Conservation (phyloP, 805 yeast genomes). For the Zygoascus ofunaensis region DNA sequence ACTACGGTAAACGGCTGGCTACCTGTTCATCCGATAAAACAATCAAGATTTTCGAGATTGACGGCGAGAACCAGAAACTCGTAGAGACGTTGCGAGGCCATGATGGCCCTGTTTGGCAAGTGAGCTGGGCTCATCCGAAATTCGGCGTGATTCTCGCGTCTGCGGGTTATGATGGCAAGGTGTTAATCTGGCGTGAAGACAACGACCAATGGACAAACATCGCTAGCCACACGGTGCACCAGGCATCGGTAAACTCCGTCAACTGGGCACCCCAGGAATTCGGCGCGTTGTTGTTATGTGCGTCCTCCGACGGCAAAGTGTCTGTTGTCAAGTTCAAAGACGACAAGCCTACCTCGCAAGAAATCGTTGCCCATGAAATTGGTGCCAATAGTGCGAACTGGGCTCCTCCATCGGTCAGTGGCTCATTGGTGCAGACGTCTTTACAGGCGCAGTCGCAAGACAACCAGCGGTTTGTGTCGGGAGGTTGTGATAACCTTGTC, state of each 20-base stretch:
- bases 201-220: conserved; percentile 80
- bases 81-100: conserved; percentile 85
- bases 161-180: conserved; percentile 92
- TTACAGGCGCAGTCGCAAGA: conserved; percentile 22
- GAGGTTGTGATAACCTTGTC: conserved; percentile 91
- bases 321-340: conserved; percentile 86
- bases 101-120: conserved; percentile 99
- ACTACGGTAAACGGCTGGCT: conserved; percentile 91
- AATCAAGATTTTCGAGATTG: conserved; percentile 87
- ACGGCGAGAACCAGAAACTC: conserved; percentile 71
- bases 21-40: conserved; percentile 95
- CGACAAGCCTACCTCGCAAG: conserved; percentile 53
- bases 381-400: conserved; percentile 94
- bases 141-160: conserved; percentile 92
- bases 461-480: conserved; percentile 63
- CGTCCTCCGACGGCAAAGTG: conserved; percentile 88
- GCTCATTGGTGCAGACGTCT: conserved; percentile 25
- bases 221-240: conserved; percentile 79
- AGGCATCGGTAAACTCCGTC: conserved; percentile 89
- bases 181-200: conserved; percentile 90
- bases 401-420: conserved; percentile 30
- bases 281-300: conserved; percentile 83
- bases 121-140: conserved; percentile 97
- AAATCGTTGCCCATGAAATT: conserved; percentile 76
- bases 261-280: conserved; percentile 97